Conservation (phyloP, 2,329 filamentous ascomycete species). For the Colletotrichum sp. region DNA sequence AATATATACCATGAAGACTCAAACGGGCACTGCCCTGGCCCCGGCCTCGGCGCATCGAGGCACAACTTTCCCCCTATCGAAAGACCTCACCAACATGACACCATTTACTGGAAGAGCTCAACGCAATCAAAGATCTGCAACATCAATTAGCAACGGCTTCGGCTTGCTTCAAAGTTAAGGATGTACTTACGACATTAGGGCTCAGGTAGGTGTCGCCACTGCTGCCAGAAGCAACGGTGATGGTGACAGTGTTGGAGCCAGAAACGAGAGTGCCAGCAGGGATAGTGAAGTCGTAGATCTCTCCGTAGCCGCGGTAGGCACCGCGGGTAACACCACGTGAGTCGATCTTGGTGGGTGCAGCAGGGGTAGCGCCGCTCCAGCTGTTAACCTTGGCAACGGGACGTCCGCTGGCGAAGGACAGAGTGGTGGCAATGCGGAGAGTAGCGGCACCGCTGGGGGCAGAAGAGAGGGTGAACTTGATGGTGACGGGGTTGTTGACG, state of each 20-base stretch:
- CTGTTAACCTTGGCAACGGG: constrained; percentile 63
- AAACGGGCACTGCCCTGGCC: neutral
- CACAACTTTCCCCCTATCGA: neutral
- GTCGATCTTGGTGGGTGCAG: constrained; percentile 66
- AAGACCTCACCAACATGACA: neutral
- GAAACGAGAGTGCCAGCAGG: constrained; percentile 62
- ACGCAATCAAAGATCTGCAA: constrained; percentile 20
- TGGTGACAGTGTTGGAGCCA: constrained; percentile 69
- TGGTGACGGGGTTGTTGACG: constrained; percentile 64
- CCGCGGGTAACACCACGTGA: constrained; percentile 70
- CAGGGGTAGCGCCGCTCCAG: constrained; percentile 52
- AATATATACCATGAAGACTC: constrained; percentile 13
- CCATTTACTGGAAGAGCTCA: constrained; percentile 17
- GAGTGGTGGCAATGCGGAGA: constrained; percentile 68
- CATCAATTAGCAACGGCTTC: neutral
- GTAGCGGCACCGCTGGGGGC: constrained; percentile 57
- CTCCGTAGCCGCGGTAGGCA: constrained; percentile 67
- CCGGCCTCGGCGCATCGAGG: neutral
- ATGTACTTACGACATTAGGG: constrained; percentile 54
- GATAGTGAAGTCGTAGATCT: constrained; percentile 68
- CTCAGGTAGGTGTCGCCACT: constrained; percentile 58
- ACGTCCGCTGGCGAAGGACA: constrained; percentile 64
- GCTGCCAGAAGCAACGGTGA: constrained; percentile 64
- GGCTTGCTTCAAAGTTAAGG: neutral
- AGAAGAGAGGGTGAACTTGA: constrained; percentile 61